Evolutionary conservation across 352 stramenopile genomes (phyloP).

Genomic region (Plasmopara viticola): DNA sequence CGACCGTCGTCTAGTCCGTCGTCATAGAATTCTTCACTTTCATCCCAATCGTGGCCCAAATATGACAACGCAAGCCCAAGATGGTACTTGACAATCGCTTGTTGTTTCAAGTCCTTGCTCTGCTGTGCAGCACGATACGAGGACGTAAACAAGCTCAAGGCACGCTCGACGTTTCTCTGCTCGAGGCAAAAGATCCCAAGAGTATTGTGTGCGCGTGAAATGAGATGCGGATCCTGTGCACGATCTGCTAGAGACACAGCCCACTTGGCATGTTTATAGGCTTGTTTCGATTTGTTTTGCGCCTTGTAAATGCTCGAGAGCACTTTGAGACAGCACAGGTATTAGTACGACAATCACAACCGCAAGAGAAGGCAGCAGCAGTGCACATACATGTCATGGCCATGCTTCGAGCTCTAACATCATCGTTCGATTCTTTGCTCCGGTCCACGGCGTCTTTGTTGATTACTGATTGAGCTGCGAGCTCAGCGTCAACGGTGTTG

Average conservation of each 20-base stretch:
- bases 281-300: slow-evolving; percentile 13
- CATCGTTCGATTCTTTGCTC: slow-evolving; percentile 9
- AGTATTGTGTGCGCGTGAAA: slow-evolving; percentile 37
- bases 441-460: slow-evolving; percentile 11
- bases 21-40: slow-evolving; percentile 15
- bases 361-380: not conserved
- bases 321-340: slow-evolving; percentile 12
- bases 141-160: slow-evolving; percentile 28
- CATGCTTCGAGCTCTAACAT: slow-evolving; percentile 19
- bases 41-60: slow-evolving; percentile 15
- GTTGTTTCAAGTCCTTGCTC: slow-evolving; percentile 26
- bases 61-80: slow-evolving; percentile 30
- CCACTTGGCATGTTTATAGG: slow-evolving; percentile 17
- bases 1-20: slow-evolving; percentile 12
- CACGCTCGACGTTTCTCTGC: slow-evolving; percentile 16
- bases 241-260: slow-evolving; percentile 20
- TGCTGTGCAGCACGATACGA: slow-evolving; percentile 28
- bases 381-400: slow-evolving; percentile 21
- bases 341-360: slow-evolving; percentile 1
- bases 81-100: slow-evolving; percentile 38
- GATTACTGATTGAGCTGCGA: slow-evolving; percentile 21
- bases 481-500: slow-evolving; percentile 25
- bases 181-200: slow-evolving; percentile 32
- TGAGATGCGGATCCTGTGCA: slow-evolving; percentile 13
- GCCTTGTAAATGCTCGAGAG: slow-evolving; percentile 24